phyloP scores from a whole-genome alignment of 2,329 filamentous ascomycete genomes.

The Hypoxylon sp. region DNA sequence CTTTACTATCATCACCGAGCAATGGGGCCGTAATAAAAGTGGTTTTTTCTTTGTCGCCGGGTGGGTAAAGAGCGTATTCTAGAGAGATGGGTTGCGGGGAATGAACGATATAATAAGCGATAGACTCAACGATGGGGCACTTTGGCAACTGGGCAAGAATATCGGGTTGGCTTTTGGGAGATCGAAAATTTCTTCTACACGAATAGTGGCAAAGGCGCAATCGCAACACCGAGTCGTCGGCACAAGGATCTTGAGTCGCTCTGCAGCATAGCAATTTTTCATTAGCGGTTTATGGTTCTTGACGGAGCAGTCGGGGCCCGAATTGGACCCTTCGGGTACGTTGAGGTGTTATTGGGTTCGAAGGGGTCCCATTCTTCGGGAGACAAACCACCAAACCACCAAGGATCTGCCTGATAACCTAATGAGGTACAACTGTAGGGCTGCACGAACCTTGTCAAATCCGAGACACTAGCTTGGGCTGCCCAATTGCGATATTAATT shows the following conservation, averaged over 20 bases:
- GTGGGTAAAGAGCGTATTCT: slow-evolving; percentile 10
- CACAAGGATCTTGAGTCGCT: slow-evolving; percentile 40
- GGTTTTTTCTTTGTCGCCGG: slow-evolving; percentile 9
- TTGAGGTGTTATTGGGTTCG: slow-evolving; percentile 28
- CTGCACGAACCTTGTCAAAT: slow-evolving; percentile 46
- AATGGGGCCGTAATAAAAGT: slow-evolving; percentile 6
- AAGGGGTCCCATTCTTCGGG: slow-evolving; percentile 32
- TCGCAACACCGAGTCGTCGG: slow-evolving; percentile 39
- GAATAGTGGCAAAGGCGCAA: slow-evolving; percentile 38
- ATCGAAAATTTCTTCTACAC: slow-evolving; percentile 18
- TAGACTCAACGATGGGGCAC: slow-evolving; percentile 15
- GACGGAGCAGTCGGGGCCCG: slow-evolving; percentile 38
- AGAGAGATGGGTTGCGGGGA: slow-evolving; percentile 21
- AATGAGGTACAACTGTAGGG: slow-evolving; percentile 35
- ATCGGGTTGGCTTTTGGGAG: slow-evolving; percentile 8
- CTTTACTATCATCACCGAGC: slow-evolving; percentile 40
- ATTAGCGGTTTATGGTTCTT: slow-evolving; percentile 37
- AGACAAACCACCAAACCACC: slow-evolving; percentile 20
- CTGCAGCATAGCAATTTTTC: slow-evolving; percentile 25
- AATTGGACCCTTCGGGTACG: slow-evolving; percentile 36
- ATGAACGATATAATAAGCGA: slow-evolving; percentile 22
- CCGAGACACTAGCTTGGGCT: slow-evolving; percentile 44
- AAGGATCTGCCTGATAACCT: slow-evolving; percentile 15
- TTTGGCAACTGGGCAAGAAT: slow-evolving; percentile 13
- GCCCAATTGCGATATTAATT: slow-evolving; percentile 44